A percentile compares a stretch with the other conserved stretches of the same genome.
Conservation (phyloP, 2,329 filamentous ascomycete species). For the Aspergillus sp. region DNA sequence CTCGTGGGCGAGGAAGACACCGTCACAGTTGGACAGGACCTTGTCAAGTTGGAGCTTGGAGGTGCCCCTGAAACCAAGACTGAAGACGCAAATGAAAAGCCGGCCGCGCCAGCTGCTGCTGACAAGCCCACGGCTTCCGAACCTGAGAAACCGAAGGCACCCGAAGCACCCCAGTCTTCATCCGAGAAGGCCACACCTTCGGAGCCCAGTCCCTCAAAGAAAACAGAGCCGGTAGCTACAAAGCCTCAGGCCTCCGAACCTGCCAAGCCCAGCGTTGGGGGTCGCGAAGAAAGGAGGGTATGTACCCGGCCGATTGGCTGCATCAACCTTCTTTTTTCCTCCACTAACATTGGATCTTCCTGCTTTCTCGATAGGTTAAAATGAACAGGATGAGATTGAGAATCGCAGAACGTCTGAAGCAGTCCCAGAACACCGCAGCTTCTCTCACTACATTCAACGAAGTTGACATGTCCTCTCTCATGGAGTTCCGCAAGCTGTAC, state of each 20-base stretch:
- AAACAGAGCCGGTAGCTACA: slow-evolving; percentile 23
- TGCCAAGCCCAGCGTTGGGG: slow-evolving; percentile 57
- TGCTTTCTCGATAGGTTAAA: slow-evolving; percentile 68
- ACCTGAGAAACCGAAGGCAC: slow-evolving; percentile 29
- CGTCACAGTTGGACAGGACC: slow-evolving; percentile 88
- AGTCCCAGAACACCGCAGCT: slow-evolving; percentile 97
- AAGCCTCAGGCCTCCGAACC: slow-evolving; percentile 23
- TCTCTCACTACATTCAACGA: slow-evolving; percentile 98
- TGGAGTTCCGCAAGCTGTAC: slow-evolving; percentile 96
- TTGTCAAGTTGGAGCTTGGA: slow-evolving; percentile 82
- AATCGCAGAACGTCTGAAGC: slow-evolving; percentile 96
- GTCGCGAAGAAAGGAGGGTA: slow-evolving; percentile 84
- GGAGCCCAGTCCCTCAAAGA: slow-evolving; percentile 26
- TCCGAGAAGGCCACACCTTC: slow-evolving; percentile 46
- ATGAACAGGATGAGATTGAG: slow-evolving; percentile 99
- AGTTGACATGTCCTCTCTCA: slow-evolving; percentile 96
- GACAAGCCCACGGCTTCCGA: slow-evolving; percentile 41
- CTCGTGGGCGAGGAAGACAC: slow-evolving; percentile 93
- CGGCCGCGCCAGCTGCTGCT: slow-evolving; percentile 61
- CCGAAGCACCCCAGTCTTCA: slow-evolving; percentile 37
- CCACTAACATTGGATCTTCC: slow-evolving; percentile 2
- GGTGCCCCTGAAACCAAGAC: slow-evolving; percentile 60
- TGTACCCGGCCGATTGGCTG: slow-evolving; percentile 40
- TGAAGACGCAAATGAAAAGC: slow-evolving; percentile 58
- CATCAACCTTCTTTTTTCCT: neutral